Conservation (phyloP, 768 basidiomycete genomes). For the Candolleomyces aberdarensis region DNA sequence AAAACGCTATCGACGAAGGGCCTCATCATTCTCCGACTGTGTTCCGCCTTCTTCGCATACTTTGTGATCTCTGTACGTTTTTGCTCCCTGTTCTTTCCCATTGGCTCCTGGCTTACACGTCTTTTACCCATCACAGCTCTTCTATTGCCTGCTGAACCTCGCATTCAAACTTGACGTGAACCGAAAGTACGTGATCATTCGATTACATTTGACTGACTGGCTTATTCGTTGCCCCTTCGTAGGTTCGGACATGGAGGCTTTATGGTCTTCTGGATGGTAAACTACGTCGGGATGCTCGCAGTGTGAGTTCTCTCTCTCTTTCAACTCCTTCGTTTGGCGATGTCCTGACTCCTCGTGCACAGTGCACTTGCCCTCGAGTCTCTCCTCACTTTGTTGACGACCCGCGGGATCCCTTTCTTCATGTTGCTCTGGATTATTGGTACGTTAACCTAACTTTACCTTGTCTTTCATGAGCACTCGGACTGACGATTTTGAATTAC, state of each 20-base stretch:
- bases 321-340: no score
- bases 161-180: slow-evolving; percentile 59
- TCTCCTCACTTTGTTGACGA: slow-evolving; percentile 56
- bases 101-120: no score
- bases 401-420: slow-evolving; percentile 58
- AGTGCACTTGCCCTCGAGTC: slow-evolving; percentile 66
- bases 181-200: slow-evolving; percentile 33
- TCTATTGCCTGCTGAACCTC: slow-evolving; percentile 56
- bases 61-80: slow-evolving; percentile 35
- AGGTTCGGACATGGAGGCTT: slow-evolving; percentile 53
- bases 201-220: neutral
- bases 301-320: slow-evolving; percentile 33
- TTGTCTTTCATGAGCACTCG: neutral
- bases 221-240: neutral
- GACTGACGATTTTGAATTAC: no score
- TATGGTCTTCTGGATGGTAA: slow-evolving; percentile 66
- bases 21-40: slow-evolving; percentile 29
- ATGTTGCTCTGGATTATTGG: slow-evolving; percentile 69
- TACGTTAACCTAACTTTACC: slow-evolving; percentile 20
- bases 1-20: slow-evolving; percentile 22
- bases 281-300: slow-evolving; percentile 54
- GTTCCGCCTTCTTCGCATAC: slow-evolving; percentile 26
- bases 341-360: neutral
- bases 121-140: slow-evolving; percentile 30
- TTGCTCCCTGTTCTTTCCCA: no score